These are phyloP conservation scores for Warburgia ugandensis DNA, from an alignment of 164 flowering plant genomes.

Conservation along the genomic window DNA sequence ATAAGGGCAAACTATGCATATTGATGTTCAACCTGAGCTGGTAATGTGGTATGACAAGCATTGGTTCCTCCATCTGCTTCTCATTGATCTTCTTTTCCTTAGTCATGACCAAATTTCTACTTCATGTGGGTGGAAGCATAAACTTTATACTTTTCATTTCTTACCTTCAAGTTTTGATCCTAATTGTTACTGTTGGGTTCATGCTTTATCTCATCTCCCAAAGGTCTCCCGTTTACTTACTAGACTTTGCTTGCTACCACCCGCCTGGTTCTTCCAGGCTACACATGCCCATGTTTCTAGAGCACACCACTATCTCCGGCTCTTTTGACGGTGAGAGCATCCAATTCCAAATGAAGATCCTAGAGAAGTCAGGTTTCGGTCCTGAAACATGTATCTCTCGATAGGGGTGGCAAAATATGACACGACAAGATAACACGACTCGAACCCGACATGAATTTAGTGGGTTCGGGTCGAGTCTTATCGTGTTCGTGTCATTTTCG, in stretches of 20 bases:
- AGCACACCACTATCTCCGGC: constrained; percentile 11
- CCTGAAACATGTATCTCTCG: constrained; percentile 22
- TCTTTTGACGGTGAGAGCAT: constrained; percentile 7
- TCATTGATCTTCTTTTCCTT: too few species aligned
- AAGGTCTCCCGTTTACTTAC: constrained; percentile 13
- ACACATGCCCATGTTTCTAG: constrained; percentile 19
- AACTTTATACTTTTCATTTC: neutral
- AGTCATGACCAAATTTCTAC: neutral
- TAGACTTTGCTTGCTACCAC: constrained; percentile 23
- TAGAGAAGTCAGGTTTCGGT: constrained; percentile 28
- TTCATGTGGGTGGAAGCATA: neutral
- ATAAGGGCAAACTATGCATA: too few species aligned
- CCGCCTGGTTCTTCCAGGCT: constrained; percentile 19
- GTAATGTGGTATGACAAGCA: too few species aligned
- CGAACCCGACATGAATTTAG: too few species aligned
- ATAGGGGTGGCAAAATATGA: too few species aligned
- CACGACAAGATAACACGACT: too few species aligned
- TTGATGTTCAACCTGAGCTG: too few species aligned
- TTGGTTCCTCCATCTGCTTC: too few species aligned
- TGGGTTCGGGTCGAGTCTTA: too few species aligned
- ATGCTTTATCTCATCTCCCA: neutral
- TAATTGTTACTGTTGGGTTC: neutral
- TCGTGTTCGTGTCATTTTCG: too few species aligned
- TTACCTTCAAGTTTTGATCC: neutral
- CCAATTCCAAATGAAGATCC: constrained; percentile 20